Conservation (phyloP, 176 grass and related monocot species). For the Oryza punctata region DNA sequence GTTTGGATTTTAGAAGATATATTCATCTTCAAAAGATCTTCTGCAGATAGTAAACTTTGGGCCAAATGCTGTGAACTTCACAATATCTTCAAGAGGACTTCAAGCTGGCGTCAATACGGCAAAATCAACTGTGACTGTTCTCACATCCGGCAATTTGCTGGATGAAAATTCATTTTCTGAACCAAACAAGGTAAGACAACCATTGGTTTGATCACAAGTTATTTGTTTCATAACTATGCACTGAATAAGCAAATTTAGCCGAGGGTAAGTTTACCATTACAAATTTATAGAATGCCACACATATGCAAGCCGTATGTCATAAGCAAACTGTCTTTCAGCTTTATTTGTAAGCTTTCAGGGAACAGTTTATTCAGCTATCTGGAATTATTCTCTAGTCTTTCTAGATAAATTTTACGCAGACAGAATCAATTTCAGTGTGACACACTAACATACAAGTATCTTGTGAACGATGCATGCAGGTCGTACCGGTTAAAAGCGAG, state of each 20-base stretch:
- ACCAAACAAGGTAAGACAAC: constrained; percentile 18
- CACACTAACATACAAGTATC: neutral
- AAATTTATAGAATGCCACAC: no score
- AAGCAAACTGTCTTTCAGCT: neutral
- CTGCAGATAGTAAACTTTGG: constrained; percentile 71
- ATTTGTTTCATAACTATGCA: neutral
- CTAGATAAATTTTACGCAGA: neutral
- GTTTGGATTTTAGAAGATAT: neutral
- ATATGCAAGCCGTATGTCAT: neutral
- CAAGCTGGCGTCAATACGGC: neutral
- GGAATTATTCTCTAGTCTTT: neutral
- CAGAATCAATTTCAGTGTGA: neutral
- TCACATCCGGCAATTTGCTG: neutral
- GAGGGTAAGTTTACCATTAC: neutral
- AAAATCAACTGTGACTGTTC: neutral
- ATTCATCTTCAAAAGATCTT: neutral
- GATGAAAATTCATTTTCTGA: neutral
- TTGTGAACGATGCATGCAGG: neutral
- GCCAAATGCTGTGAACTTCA: neutral
- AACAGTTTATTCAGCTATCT: neutral
- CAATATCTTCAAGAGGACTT: neutral
- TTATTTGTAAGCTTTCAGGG: neutral
- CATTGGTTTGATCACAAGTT: neutral
- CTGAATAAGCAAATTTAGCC: neutral
- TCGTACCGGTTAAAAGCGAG: neutral